These are phyloP conservation scores for Cladosporium oxysporum DNA, from an alignment of 2,329 filamentous ascomycete genomes.

Conservation along the genomic window DNA sequence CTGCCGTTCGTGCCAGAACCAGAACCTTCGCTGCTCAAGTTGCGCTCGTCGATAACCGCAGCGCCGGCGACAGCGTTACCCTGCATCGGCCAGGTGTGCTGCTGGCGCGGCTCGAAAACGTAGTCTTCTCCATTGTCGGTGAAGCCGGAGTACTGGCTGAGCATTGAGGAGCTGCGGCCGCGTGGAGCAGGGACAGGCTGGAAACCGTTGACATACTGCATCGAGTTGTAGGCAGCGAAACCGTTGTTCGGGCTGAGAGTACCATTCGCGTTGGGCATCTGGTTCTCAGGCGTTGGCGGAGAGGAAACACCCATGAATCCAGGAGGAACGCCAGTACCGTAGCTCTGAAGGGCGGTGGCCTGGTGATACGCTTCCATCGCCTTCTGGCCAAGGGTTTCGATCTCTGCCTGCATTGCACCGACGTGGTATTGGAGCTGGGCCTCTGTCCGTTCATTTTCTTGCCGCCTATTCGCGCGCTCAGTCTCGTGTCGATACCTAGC, in stretches of 20 bases:
- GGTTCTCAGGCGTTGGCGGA: conserved; percentile 61
- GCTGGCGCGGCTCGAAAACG: conserved; percentile 26
- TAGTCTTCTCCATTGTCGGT: conserved; percentile 44
- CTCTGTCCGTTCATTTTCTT: conserved; percentile 42
- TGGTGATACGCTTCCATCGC: conserved; percentile 44
- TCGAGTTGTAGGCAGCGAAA: conserved; percentile 21
- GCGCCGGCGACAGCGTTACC: conserved; percentile 23
- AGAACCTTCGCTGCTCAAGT: conserved; percentile 32
- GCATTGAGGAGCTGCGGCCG: conserved; percentile 54
- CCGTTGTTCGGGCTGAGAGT: conserved; percentile 25
- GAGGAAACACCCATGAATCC: conserved; percentile 36
- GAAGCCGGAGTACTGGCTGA: conserved; percentile 54
- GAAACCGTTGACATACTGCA: conserved; percentile 23
- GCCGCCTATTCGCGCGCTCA: conserved; percentile 31
- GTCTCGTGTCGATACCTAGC: conserved; percentile 38
- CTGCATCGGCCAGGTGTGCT: conserved; percentile 31
- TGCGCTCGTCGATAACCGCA: conserved; percentile 25
- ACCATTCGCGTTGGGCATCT: conserved; percentile 54
- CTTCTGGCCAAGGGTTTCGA: conserved; percentile 42
- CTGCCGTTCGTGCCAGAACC: conserved; percentile 31
- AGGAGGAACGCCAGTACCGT: conserved; percentile 27
- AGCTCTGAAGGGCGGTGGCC: conserved; percentile 32
- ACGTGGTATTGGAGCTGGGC: conserved; percentile 42
- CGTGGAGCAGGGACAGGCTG: conserved; percentile 32
- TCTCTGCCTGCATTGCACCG: conserved; percentile 41